Conservation (phyloP, 257 asterid species). For the Cruciata laevipes region DNA sequence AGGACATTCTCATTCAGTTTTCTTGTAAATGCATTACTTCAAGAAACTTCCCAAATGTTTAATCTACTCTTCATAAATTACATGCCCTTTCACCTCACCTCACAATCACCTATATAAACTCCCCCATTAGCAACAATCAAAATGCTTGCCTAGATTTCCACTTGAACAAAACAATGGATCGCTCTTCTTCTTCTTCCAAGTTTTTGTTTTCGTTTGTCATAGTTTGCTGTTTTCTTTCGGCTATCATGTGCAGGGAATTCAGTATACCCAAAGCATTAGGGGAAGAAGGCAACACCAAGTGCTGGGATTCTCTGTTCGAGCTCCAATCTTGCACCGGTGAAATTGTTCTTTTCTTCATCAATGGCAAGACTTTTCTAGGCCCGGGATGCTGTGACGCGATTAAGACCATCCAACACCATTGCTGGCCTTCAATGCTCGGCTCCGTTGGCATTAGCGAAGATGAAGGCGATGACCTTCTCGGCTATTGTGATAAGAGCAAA, state of each 20-base stretch:
- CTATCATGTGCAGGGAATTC: constrained; percentile 20
- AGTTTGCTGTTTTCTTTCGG: constrained; percentile 17
- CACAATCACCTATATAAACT: not conserved
- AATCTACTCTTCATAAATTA: not conserved
- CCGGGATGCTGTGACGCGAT: constrained; percentile 60
- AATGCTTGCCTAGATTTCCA: not conserved
- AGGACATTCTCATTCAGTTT: not conserved
- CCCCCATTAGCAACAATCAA: not conserved
- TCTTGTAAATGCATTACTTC: not conserved
- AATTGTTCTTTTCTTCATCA: constrained; percentile 54
- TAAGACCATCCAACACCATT: constrained; percentile 41
- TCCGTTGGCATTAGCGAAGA: constrained; percentile 51
- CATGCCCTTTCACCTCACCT: constrained; percentile 1
- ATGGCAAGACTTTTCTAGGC: constrained; percentile 65
- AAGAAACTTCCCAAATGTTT: constrained; percentile 1
- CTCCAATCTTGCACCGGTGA: constrained; percentile 61
- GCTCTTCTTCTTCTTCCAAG: constrained; percentile 12
- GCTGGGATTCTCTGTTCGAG: constrained; percentile 52
- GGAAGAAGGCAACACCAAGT: constrained; percentile 20
- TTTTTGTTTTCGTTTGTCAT: constrained; percentile 16
- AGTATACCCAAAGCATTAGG: not conserved
- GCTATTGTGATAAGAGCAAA: constrained; percentile 55
- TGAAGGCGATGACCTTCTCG: constrained; percentile 48
- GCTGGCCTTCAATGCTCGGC: constrained; percentile 64
- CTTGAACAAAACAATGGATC: constrained; percentile 21